phyloP scores from a whole-genome alignment of 2,329 filamentous ascomycete species.

The Balansia obtecta region DNA sequence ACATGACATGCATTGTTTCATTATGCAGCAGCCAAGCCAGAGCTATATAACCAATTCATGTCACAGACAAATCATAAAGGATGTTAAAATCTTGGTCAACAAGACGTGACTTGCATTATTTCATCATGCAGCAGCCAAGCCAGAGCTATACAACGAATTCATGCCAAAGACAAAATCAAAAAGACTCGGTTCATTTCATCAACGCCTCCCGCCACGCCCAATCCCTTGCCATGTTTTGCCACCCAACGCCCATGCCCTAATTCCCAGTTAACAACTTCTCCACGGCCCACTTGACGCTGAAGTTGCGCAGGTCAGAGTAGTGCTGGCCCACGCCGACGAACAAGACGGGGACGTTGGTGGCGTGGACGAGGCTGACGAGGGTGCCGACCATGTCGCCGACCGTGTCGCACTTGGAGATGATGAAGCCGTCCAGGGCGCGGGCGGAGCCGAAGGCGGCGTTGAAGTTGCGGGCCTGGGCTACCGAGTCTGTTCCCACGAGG shows the following conservation, averaged over 20 bases:
- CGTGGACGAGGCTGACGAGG: constrained; percentile 92
- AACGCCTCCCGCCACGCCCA: too few relatives aligned
- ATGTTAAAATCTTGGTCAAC: too few relatives aligned
- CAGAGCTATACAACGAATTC: too few relatives aligned
- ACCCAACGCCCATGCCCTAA: constrained; percentile 20
- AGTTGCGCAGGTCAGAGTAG: constrained; percentile 55
- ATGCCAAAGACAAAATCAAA: too few relatives aligned
- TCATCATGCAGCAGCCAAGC: too few relatives aligned
- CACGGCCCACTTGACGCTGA: constrained; percentile 58
- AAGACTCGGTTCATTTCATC: too few relatives aligned
- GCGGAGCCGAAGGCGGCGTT: constrained; percentile 79
- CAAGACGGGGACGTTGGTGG: constrained; percentile 88
- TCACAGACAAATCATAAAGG: too few relatives aligned
- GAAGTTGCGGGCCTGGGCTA: constrained; percentile 93
- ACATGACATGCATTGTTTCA: too few relatives aligned
- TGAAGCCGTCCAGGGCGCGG: constrained; percentile 82
- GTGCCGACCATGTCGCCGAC: constrained; percentile 98
- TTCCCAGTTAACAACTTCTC: constrained; percentile 48
- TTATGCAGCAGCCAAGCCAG: too few relatives aligned
- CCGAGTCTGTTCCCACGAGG: constrained; percentile 87
- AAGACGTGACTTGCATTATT: too few relatives aligned
- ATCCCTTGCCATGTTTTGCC: too few relatives aligned
- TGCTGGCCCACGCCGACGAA: constrained; percentile 71
- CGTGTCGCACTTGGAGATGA: constrained; percentile 97
- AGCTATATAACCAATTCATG: too few relatives aligned